Conservation (phyloP, 208 protist genomes). For the Phytomonas francai region DNA sequence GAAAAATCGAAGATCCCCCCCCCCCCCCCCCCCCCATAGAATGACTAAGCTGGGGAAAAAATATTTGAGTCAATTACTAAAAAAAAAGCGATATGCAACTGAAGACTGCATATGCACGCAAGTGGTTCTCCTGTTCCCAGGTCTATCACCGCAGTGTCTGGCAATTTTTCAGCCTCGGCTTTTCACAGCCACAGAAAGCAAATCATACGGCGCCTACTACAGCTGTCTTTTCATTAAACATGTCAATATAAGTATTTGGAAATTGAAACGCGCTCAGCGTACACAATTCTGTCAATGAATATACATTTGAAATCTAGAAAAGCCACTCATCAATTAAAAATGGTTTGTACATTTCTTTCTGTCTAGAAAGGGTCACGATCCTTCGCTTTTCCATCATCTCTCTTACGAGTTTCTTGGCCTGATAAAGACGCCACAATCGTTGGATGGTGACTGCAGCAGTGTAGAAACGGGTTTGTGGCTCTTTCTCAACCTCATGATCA, state of each 20-base stretch:
- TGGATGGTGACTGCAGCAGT: neutral
- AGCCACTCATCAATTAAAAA: neutral
- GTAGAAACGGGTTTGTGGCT: neutral
- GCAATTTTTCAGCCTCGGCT: neutral
- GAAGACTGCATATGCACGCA: neutral
- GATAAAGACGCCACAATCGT: neutral
- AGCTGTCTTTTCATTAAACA: neutral
- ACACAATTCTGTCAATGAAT: neutral
- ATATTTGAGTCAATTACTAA: no score
- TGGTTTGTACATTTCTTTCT: neutral
- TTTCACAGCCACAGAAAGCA: neutral
- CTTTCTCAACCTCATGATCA: neutral
- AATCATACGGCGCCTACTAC: neutral
- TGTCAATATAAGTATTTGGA: neutral
- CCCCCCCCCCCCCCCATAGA: neutral
- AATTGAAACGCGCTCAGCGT: neutral
- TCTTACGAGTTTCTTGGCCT: neutral
- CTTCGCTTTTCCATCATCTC: neutral
- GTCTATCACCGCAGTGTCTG: neutral
- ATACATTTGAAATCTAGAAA: conserved; percentile 3
- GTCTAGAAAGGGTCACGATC: neutral
- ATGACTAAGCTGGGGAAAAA: neutral
- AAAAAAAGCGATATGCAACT: neutral
- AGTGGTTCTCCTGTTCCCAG: neutral
- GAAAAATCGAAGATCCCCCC: no score